Conservation (phyloP, 139 green algal species). For the Closterium sp. region DNA sequence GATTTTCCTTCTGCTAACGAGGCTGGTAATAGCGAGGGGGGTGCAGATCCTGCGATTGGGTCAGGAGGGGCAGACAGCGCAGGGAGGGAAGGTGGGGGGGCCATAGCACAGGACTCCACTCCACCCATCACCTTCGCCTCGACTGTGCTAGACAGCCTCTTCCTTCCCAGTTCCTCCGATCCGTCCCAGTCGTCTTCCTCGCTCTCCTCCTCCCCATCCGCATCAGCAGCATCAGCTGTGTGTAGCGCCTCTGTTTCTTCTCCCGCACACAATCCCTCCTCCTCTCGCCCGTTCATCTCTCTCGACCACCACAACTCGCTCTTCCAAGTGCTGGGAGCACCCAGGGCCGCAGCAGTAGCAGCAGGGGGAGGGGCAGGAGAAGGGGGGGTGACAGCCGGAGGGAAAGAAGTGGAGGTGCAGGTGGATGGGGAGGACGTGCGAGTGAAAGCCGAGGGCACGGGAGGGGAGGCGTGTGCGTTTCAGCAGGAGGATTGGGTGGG, state of each 20-base stretch:
- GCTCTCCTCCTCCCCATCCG: background rate
- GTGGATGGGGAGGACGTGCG: background rate
- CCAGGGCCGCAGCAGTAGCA: background rate
- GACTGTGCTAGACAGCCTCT: background rate
- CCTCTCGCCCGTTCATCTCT: background rate
- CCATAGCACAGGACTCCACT: background rate
- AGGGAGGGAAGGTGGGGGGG: background rate
- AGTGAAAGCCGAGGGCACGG: background rate
- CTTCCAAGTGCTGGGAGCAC: background rate
- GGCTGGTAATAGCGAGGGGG: background rate
- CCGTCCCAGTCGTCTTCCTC: background rate
- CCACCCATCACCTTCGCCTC: background rate
- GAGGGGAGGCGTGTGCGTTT: background rate
- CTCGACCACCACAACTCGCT: background rate
- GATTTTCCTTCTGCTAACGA: background rate
- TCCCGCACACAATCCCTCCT: background rate
- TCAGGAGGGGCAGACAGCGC: background rate
- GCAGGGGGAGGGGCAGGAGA: no score
- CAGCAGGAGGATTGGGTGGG: background rate
- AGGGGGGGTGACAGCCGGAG: no score
- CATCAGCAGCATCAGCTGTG: background rate
- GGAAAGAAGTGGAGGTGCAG: background rate
- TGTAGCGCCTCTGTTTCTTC: background rate
- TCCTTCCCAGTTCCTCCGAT: background rate
- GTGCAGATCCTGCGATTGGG: background rate